phyloP scores from a whole-genome alignment of 139 green algal species.

The Edaphochlamys debaryana region DNA sequence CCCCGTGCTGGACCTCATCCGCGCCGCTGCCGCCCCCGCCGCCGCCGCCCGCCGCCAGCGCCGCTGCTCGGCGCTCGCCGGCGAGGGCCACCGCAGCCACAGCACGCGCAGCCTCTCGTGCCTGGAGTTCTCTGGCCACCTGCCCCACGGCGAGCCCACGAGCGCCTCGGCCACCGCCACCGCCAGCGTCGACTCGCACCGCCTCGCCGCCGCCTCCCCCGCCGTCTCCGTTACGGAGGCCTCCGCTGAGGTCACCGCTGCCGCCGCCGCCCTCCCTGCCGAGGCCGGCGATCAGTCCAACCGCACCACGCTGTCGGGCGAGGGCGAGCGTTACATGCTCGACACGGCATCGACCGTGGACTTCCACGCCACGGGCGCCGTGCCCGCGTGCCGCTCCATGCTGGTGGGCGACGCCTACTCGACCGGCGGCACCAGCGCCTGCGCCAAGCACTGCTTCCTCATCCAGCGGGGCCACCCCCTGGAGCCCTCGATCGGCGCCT shows the following conservation, averaged over 20 bases:
- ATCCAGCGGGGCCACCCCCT: neutral
- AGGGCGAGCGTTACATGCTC: neutral
- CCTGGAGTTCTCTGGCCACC: conserved; percentile 24
- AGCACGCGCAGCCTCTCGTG: conserved; percentile 40
- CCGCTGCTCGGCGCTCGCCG: neutral
- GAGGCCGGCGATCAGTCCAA: neutral
- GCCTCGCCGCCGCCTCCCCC: too few species aligned
- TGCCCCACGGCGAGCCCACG: neutral
- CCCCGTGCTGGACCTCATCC: neutral
- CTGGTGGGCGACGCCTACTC: neutral
- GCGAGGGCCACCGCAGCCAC: neutral
- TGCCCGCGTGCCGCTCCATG: too few species aligned
- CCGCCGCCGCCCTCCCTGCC: too few species aligned
- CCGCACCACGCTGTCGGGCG: neutral
- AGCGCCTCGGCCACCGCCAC: neutral
- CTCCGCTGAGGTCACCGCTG: too few species aligned
- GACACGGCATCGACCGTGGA: neutral
- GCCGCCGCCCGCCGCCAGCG: neutral
- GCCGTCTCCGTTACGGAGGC: neutral
- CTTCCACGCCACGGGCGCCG: too few species aligned
- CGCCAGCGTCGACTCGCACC: neutral
- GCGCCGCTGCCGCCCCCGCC: neutral
- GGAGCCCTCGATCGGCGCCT: neutral
- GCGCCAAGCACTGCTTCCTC: neutral
- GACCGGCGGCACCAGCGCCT: neutral